phyloP scores from a whole-genome alignment of 2,329 filamentous ascomycete genomes.

The Fragosphaeria purpurea region DNA sequence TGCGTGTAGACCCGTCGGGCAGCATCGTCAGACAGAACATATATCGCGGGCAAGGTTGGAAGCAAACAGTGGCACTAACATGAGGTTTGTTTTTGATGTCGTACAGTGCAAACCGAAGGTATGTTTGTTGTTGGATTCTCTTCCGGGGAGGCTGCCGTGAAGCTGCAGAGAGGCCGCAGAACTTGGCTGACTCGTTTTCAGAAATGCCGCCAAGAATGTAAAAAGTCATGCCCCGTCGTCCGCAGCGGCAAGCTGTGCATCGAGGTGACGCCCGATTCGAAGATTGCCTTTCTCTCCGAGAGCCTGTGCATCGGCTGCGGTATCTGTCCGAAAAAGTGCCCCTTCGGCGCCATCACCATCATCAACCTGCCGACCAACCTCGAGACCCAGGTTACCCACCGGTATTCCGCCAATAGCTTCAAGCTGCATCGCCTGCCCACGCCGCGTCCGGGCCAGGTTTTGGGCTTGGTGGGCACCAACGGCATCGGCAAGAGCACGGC shows the following conservation, averaged over 20 bases:
- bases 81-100: constrained; percentile 11
- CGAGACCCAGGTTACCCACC: constrained; percentile 94
- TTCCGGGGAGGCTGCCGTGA: too few relatives aligned
- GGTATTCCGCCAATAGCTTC: constrained; percentile 99
- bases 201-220: constrained; percentile 99
- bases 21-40: constrained; percentile 13
- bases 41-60: too few relatives aligned
- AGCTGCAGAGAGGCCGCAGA: too few relatives aligned
- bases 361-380: constrained; percentile 99
- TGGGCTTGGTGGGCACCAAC: constrained; percentile 96
- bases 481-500: constrained; percentile 99
- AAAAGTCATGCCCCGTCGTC: constrained; percentile 96
- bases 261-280: constrained; percentile 78
- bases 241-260: constrained; percentile 86
- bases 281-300: constrained; percentile 97
- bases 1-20: constrained; percentile 34
- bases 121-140: constrained; percentile 14
- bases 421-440: constrained; percentile 96
- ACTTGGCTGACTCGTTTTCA: not conserved
- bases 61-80: constrained; percentile 19
- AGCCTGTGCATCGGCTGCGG: constrained; percentile 91
- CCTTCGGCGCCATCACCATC: constrained; percentile 97
- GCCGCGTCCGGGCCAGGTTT: constrained; percentile 86
- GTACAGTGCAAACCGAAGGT: constrained; percentile 79
- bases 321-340: constrained; percentile 99